phyloP scores from a whole-genome alignment of 768 basidiomycete genomes.

The Suillus occidentalis region DNA sequence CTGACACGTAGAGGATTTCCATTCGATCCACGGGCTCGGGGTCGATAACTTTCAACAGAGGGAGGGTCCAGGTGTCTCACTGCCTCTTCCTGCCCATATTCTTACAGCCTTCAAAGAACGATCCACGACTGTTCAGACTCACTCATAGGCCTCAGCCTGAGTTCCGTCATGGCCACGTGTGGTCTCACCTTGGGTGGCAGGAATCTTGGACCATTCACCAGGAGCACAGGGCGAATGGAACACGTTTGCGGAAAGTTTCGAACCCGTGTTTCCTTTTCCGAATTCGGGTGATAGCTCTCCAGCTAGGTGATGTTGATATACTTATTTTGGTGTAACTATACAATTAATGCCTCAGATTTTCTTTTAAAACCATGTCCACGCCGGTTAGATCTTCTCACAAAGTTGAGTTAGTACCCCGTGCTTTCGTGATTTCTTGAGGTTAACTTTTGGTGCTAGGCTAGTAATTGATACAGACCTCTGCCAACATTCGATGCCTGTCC shows the following conservation, averaged over 20 bases:
- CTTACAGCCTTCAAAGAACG: neutral
- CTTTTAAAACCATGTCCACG: neutral
- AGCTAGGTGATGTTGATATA: neutral
- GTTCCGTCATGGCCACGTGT: neutral
- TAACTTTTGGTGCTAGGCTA: neutral
- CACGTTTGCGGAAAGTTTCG: neutral
- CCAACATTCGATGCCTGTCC: neutral
- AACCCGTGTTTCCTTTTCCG: neutral
- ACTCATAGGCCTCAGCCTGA: neutral
- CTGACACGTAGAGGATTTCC: neutral
- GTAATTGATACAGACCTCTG: neutral
- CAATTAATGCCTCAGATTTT: neutral
- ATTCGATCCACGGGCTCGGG: too few relatives aligned
- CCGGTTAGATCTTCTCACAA: neutral
- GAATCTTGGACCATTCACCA: neutral
- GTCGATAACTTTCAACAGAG: neutral
- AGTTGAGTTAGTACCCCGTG: neutral
- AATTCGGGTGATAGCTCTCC: neutral
- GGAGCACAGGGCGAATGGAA: neutral
- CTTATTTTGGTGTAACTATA: neutral
- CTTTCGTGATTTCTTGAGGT: neutral
- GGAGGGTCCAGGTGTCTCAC: neutral
- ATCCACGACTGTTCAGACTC: neutral
- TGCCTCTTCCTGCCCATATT: neutral
- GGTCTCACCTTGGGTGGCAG: neutral